Evolutionary conservation across 148 eudicot species (phyloP).

Genomic region (Nyssa sinensis): DNA sequence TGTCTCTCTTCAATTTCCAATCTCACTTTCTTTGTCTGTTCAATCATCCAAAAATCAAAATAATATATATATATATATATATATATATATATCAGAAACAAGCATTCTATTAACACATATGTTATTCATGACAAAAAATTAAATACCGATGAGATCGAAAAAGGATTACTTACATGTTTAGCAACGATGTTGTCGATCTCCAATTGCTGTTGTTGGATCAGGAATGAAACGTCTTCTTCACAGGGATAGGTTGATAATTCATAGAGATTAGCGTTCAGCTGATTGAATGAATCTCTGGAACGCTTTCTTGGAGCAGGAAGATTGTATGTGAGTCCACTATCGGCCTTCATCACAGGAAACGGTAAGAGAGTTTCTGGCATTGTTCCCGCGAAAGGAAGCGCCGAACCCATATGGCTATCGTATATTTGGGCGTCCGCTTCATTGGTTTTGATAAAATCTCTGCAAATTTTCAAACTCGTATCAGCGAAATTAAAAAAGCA

Average conservation of each 20-base stretch:
- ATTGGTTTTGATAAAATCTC: not conserved
- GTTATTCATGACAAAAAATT: too few relatives aligned
- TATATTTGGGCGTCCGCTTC: not conserved
- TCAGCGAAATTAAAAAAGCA: not conserved
- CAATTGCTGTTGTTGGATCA: not conserved
- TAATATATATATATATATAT: too few relatives aligned
- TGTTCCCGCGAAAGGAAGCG: not conserved
- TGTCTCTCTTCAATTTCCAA: slow-evolving; percentile 35
- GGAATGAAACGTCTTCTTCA: not conserved
- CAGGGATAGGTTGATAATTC: not conserved
- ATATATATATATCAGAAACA: too few relatives aligned
- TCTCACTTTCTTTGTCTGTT: slow-evolving; percentile 33
- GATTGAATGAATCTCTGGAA: not conserved
- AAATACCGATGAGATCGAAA: not conserved
- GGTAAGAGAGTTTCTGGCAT: not conserved
- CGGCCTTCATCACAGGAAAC: not conserved
- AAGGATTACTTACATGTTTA: not conserved
- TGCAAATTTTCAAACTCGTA: not conserved
- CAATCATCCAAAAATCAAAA: not conserved
- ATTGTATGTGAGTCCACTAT: not conserved
- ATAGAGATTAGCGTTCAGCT: not conserved
- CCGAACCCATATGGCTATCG: not conserved
- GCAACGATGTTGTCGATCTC: not conserved
- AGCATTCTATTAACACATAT: too few relatives aligned
- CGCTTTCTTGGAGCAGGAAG: not conserved